phyloP scores from a whole-genome alignment of 164 flowering plant genomes.

The Chimonanthus salicifolius region DNA sequence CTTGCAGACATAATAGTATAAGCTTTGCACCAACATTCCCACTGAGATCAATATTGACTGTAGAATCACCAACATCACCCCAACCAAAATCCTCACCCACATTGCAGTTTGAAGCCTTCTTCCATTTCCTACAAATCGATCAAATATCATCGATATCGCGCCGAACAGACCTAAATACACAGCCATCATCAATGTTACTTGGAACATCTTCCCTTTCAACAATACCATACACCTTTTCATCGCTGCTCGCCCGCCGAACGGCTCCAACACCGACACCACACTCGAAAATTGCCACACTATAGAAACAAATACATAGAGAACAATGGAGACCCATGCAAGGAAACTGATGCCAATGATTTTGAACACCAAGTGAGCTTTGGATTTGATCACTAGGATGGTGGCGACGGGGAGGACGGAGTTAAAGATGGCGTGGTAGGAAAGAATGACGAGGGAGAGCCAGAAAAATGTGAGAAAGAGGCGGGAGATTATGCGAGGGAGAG shows the following conservation, averaged over 20 bases:
- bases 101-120: background rate
- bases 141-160: background rate
- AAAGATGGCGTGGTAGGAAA: background rate
- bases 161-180: background rate
- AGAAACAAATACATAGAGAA: background rate
- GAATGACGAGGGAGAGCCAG: background rate
- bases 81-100: background rate
- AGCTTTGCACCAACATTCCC: constrained; percentile 3
- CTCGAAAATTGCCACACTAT: constrained; percentile 2
- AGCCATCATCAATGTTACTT: background rate
- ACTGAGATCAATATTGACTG: background rate
- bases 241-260: background rate
- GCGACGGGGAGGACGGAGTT: background rate
- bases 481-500: background rate
- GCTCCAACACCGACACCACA: constrained; percentile 3
- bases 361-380: background rate
- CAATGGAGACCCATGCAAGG: background rate
- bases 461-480: background rate
- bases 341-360: background rate
- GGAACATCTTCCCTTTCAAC: constrained; percentile 2
- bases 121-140: background rate
- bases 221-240: background rate
- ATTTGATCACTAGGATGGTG: background rate
- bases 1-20: constrained; percentile 4
- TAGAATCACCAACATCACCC: background rate